These are phyloP conservation scores for Celoporthe dispersa DNA, from an alignment of 2,329 filamentous ascomycete species.

Conservation along the genomic window DNA sequence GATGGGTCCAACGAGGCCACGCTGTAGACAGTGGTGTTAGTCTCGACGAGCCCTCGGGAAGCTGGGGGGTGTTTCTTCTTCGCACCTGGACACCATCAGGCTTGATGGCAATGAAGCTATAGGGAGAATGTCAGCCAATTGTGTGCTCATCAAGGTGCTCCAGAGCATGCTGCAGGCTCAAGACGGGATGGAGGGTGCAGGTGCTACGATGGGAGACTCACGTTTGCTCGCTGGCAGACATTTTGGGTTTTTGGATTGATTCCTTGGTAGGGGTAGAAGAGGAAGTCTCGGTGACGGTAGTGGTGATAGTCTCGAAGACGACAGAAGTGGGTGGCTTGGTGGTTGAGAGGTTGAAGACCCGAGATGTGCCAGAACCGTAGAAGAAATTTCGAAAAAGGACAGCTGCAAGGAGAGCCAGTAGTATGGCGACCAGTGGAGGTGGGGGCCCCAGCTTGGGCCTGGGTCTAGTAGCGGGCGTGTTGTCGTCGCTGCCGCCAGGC, in stretches of 20 bases:
- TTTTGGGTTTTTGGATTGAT: slow-evolving; percentile 51
- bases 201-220: slow-evolving; percentile 51
- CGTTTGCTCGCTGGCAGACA: slow-evolving; percentile 84
- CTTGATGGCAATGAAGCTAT: slow-evolving; percentile 99
- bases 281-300: slow-evolving; percentile 36
- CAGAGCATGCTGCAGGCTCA: not conserved
- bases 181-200: slow-evolving; percentile 29
- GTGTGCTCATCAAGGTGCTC: not conserved
- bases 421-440: slow-evolving; percentile 22
- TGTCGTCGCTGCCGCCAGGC: not conserved
- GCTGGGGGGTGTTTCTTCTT: slow-evolving; percentile 14
- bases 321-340: slow-evolving; percentile 32
- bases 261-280: slow-evolving; percentile 31
- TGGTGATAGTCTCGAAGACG: slow-evolving; percentile 33
- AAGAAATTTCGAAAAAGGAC: slow-evolving; percentile 33
- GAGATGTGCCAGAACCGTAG: slow-evolving; percentile 43
- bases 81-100: slow-evolving; percentile 97
- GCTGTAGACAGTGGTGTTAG: slow-evolving; percentile 57
- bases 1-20: slow-evolving; percentile 97
- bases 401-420: slow-evolving; percentile 26
- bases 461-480: not conserved
- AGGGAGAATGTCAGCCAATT: slow-evolving; percentile 30
- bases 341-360: slow-evolving; percentile 50
- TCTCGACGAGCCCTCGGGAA: slow-evolving; percentile 16
- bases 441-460: slow-evolving; percentile 19